These are phyloP conservation scores for Nicotiana sylvestris DNA, from an alignment of 257 asterid species.

Conservation along the genomic window DNA sequence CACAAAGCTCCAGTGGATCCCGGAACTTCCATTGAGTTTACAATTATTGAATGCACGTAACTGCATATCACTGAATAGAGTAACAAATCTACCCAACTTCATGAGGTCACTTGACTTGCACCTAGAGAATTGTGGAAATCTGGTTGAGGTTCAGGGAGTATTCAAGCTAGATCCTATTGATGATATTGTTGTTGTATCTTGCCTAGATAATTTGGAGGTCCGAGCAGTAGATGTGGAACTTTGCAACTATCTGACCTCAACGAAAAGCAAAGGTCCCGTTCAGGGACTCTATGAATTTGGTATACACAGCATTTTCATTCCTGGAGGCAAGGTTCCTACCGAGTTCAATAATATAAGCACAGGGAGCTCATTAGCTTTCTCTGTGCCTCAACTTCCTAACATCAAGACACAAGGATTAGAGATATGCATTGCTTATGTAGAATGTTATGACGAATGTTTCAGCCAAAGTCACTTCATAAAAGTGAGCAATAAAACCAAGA, in stretches of 20 bases:
- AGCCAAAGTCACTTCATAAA: not conserved
- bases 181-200: not conserved
- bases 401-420: constrained; percentile 7
- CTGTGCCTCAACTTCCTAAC: not conserved
- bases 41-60: not conserved
- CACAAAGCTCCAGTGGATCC: constrained; percentile 16
- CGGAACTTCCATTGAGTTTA: constrained; percentile 9
- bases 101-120: constrained; percentile 7
- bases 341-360: not conserved
- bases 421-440: not conserved
- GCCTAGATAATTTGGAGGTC: not conserved
- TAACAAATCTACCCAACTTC: constrained; percentile 2
- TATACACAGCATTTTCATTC: constrained; percentile 10
- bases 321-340: constrained; percentile 12
- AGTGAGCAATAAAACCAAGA: constrained; percentile 16
- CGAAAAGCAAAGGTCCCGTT: constrained; percentile 6
- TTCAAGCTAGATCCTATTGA: constrained; percentile 9
- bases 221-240: constrained; percentile 9
- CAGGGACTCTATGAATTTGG: constrained; percentile 19
- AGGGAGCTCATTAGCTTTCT: not conserved
- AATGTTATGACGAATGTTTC: not conserved
- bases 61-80: constrained; percentile 7
- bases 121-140: constrained; percentile 8
- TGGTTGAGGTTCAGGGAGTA: constrained; percentile 15
- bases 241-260: constrained; percentile 4